These are phyloP conservation scores for Kuraishia floccosa DNA, from an alignment of 805 yeast genomes.

Conservation along the genomic window DNA sequence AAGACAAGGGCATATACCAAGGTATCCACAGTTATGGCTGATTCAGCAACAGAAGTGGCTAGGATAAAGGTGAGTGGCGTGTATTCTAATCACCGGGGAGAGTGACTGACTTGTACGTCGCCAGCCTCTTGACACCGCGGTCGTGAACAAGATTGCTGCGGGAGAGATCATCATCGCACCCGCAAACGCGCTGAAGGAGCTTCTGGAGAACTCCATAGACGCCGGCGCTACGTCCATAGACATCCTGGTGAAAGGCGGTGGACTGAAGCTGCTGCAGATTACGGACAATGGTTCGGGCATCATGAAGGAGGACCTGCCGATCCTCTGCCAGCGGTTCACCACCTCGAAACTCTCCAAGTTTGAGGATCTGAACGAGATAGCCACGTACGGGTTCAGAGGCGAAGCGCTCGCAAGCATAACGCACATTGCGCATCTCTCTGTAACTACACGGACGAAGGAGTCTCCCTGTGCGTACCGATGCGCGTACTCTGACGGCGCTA, in stretches of 20 bases:
- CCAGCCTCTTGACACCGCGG: constrained; percentile 42
- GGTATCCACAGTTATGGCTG: too few relatives aligned
- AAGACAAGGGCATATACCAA: too few relatives aligned
- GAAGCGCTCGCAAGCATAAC: constrained; percentile 95
- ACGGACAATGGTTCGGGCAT: constrained; percentile 89
- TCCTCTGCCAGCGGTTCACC: constrained; percentile 87
- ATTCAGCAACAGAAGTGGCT: background rate
- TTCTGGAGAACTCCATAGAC: constrained; percentile 87
- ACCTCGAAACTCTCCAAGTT: constrained; percentile 73
- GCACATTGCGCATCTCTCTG: constrained; percentile 74
- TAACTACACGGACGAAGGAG: constrained; percentile 56
- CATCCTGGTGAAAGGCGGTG: constrained; percentile 83
- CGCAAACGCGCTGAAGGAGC: constrained; percentile 86
- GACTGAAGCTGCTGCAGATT: constrained; percentile 74
- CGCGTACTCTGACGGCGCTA: constrained; percentile 54
- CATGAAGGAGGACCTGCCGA: constrained; percentile 51
- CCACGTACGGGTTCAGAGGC: constrained; percentile 91
- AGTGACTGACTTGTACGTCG: too few relatives aligned
- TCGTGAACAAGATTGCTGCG: constrained; percentile 89
- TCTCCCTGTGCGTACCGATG: constrained; percentile 64
- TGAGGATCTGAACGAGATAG: constrained; percentile 61
- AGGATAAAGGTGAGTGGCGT: constrained; percentile 1
- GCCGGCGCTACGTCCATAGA: constrained; percentile 71
- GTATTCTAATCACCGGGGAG: too few relatives aligned
- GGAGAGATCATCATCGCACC: constrained; percentile 95